Evolutionary conservation across 2,329 filamentous ascomycete species (phyloP).

Genomic region (Fusarium napiforme): DNA sequence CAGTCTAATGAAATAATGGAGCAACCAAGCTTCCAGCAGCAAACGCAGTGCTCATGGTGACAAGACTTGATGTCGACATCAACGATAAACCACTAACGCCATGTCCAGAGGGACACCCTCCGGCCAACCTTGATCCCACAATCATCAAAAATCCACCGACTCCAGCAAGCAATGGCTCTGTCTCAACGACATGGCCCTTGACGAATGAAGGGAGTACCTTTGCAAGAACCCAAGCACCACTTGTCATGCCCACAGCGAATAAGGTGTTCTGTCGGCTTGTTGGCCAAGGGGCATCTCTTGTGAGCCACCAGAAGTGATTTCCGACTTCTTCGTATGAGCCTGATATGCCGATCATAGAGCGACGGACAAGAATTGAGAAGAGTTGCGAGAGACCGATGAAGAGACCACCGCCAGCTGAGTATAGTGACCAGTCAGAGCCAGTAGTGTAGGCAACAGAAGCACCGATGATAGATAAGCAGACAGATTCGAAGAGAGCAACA

Average conservation of each 20-base stretch:
- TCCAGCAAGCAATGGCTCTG: conserved; percentile 55
- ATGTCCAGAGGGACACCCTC: conserved; percentile 76
- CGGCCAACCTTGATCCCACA: conserved; percentile 70
- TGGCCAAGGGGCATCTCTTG: conserved; percentile 47
- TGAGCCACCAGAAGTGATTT: conserved; percentile 61
- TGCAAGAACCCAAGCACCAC: conserved; percentile 57
- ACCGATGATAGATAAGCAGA: conserved; percentile 55
- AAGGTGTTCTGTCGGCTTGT: conserved; percentile 56
- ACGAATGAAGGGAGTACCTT: conserved; percentile 48
- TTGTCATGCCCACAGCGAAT: conserved; percentile 64
- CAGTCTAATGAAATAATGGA: conserved; percentile 42
- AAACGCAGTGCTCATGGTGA: conserved; percentile 70
- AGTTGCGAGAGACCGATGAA: conserved; percentile 69
- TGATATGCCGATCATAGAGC: conserved; percentile 69
- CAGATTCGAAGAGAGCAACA: conserved; percentile 56
- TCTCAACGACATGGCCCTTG: conserved; percentile 41
- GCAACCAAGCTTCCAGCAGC: conserved; percentile 55
- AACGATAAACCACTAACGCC: conserved; percentile 75
- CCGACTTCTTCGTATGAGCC: conserved; percentile 70
- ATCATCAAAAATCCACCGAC: conserved; percentile 68
- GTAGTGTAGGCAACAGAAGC: conserved; percentile 48
- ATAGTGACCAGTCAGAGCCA: conserved; percentile 43
- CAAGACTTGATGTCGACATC: conserved; percentile 69
- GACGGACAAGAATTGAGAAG: conserved; percentile 63
- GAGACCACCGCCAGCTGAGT: conserved; percentile 66